phyloP scores from a whole-genome alignment of 1,139 yeast genomes.

The Hansenula sp. region DNA sequence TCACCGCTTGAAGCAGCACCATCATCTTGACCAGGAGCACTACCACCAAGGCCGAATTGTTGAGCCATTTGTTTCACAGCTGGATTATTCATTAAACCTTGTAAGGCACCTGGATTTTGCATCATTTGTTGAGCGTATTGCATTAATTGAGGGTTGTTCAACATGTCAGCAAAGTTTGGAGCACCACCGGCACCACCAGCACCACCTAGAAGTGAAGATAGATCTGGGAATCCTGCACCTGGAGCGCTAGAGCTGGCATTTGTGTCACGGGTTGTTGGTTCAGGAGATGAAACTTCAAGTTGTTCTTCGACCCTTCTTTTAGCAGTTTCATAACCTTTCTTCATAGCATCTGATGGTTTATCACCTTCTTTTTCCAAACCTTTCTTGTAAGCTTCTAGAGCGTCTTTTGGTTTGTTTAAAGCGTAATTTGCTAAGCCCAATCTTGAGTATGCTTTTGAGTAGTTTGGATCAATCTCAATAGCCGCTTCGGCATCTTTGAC shows the following conservation, averaged over 20 bases:
- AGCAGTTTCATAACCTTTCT: constrained; percentile 90
- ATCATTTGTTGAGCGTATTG: constrained; percentile 93
- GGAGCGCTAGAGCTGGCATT: constrained; percentile 22
- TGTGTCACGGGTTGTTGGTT: constrained; percentile 23
- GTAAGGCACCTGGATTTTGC: constrained; percentile 81
- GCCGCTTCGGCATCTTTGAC: constrained; percentile 81
- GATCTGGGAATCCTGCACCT: constrained; percentile 66
- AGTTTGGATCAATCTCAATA: constrained; percentile 67
- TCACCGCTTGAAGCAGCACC: constrained; percentile 16
- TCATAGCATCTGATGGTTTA: constrained; percentile 83
- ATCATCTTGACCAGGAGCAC: constrained; percentile 9
- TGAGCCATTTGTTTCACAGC: constrained; percentile 74
- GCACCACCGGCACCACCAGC: constrained; percentile 60
- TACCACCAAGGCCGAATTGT: constrained; percentile 55
- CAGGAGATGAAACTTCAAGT: constrained; percentile 36
- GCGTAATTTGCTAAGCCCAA: constrained; percentile 92
- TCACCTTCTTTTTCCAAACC: constrained; percentile 89
- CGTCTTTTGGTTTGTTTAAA: constrained; percentile 80
- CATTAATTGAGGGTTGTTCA: constrained; percentile 88
- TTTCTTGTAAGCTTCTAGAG: constrained; percentile 84
- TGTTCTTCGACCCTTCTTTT: constrained; percentile 80
- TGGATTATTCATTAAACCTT: constrained; percentile 77
- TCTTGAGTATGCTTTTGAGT: constrained; percentile 92
- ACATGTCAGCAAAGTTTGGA: constrained; percentile 51
- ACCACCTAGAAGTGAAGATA: constrained; percentile 59